These are phyloP conservation scores for Magnusiomyces clavatus DNA, from an alignment of 1,139 yeast genomes.

Conservation along the genomic window DNA sequence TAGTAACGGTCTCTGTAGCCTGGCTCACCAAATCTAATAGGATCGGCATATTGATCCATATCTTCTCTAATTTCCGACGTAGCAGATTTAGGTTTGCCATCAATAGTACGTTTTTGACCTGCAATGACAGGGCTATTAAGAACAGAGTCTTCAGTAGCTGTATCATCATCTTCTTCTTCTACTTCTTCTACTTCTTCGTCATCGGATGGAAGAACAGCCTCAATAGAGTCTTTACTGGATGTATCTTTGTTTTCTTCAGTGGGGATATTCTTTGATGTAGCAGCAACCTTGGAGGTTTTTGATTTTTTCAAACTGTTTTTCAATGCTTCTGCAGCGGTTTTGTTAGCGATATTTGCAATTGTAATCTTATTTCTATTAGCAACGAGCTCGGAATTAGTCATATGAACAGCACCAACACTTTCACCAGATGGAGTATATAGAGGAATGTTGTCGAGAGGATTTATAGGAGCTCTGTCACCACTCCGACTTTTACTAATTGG, in stretches of 20 bases:
- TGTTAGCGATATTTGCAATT: constrained; percentile 68
- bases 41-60: constrained; percentile 38
- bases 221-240: constrained; percentile 12
- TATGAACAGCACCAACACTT: constrained; percentile 55
- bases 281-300: constrained; percentile 9
- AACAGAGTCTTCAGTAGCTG: constrained; percentile 23
- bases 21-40: constrained; percentile 71
- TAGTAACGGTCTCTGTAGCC: constrained; percentile 85
- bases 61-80: constrained; percentile 18
- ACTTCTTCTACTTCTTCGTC: constrained; percentile 22
- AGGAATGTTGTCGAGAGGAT: constrained; percentile 69
- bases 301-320: constrained; percentile 34
- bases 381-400: constrained; percentile 68
- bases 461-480: constrained; percentile 68
- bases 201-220: constrained; percentile 14
- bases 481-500: constrained; percentile 22
- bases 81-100: background rate
- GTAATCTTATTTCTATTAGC: constrained; percentile 59
- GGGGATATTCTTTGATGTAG: too few relatives aligned
- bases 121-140: constrained; percentile 15
- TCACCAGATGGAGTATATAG: constrained; percentile 65
- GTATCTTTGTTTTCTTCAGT: constrained; percentile 19
- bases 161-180: constrained; percentile 18
- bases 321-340: constrained; percentile 60
- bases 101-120: constrained; percentile 10